A percentile compares a stretch with the other conserved stretches of the same genome.
These are phyloP conservation scores for Giardia muris DNA, from an alignment of 208 protist genomes.

Conservation along the genomic window DNA sequence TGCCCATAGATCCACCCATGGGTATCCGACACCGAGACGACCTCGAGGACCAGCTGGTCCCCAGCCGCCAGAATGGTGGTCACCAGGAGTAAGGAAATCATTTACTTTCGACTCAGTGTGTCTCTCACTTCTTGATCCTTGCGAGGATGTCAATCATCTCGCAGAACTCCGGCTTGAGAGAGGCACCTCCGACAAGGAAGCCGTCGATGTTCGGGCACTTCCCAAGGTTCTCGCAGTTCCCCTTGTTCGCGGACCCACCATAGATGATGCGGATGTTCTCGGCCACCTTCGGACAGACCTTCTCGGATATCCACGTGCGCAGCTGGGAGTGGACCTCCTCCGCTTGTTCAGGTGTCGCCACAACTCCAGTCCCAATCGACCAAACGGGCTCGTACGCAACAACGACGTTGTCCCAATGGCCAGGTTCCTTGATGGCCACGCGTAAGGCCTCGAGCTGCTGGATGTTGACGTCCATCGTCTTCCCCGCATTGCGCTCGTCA, in stretches of 20 bases:
- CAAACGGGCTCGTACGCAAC: conserved; percentile 96
- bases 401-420: conserved; percentile 67
- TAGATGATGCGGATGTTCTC: conserved; percentile 76
- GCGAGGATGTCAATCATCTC: conserved; percentile 67
- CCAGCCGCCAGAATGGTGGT: background rate
- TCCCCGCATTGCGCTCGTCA: conserved; percentile 64
- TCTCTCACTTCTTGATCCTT: no score
- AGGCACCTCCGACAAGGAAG: conserved; percentile 91
- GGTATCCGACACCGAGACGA: background rate
- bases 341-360: conserved; percentile 77
- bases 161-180: conserved; percentile 70
- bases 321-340: conserved; percentile 67
- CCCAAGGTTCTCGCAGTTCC: conserved; percentile 67
- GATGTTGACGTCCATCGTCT: conserved; percentile 66
- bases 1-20: conserved; percentile 3
- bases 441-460: conserved; percentile 65
- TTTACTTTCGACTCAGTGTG: no score
- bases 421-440: background rate
- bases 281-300: conserved; percentile 67
- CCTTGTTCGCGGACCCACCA: conserved; percentile 75
- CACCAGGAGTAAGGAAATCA: background rate
- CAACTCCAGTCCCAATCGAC: conserved; percentile 91
- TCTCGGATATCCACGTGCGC: conserved; percentile 61
- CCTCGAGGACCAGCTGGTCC: background rate
- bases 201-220: conserved; percentile 78